These are phyloP conservation scores for Arabidopsis suecica DNA, from an alignment of 345 rosid species.

Conservation along the genomic window DNA sequence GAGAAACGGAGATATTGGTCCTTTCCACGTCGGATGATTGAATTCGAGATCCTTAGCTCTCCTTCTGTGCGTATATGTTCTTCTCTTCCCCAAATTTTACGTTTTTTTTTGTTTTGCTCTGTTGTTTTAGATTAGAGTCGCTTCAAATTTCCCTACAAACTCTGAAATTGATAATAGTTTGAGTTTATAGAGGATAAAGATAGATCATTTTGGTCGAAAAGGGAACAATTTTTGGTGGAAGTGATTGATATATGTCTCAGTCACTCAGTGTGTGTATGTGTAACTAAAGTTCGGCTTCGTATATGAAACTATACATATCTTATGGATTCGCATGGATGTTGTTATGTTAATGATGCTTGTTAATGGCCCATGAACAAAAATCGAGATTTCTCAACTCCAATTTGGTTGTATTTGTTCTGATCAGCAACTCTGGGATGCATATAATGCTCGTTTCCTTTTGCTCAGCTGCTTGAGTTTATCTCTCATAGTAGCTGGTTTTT, in stretches of 20 bases:
- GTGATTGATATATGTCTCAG: constrained; percentile 6
- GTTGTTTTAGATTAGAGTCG: constrained; percentile 23
- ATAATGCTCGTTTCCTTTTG: too few species aligned
- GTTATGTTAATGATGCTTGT: constrained; percentile 30
- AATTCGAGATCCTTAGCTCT: constrained; percentile 18
- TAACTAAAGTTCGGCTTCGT: constrained; percentile 1
- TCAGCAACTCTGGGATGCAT: too few species aligned
- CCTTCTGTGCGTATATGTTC: constrained; percentile 16
- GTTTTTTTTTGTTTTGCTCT: background rate
- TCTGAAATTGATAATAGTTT: constrained; percentile 4
- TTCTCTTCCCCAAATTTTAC: constrained; percentile 3
- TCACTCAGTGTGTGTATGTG: constrained; percentile 14
- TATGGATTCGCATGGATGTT: constrained; percentile 1
- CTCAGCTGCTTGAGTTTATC: background rate
- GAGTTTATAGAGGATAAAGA: constrained; percentile 10
- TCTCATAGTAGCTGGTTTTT: background rate
- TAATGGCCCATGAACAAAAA: background rate
- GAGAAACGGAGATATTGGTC: constrained; percentile 85
- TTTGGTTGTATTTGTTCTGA: background rate
- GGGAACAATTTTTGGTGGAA: background rate
- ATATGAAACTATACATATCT: background rate
- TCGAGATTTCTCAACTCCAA: background rate
- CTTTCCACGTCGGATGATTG: constrained; percentile 74
- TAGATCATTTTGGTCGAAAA: background rate
- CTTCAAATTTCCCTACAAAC: background rate